Evolutionary conservation across 2,329 filamentous ascomycete genomes (phyloP).

Genomic region (Stylonectria norvegica): DNA sequence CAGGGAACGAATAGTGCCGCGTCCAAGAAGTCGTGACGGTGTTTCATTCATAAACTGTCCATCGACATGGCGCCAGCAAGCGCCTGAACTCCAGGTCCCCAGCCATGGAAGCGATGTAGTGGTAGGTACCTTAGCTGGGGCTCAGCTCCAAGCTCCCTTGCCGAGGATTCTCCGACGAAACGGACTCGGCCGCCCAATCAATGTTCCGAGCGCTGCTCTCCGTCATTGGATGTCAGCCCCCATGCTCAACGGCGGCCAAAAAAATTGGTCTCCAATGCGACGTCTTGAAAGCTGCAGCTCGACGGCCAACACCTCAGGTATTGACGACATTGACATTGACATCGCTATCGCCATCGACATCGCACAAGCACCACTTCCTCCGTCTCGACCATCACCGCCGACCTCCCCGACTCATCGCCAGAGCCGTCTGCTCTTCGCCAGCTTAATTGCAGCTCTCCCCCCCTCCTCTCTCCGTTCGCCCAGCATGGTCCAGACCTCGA

Average conservation of each 20-base stretch:
- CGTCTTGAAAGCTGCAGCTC: conserved; percentile 23
- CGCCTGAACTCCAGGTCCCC: neutral
- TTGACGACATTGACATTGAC: conserved; percentile 12
- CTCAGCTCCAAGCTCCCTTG: conserved; percentile 12
- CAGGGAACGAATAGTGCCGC: conserved; percentile 4
- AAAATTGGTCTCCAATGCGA: conserved; percentile 29
- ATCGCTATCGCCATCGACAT: neutral
- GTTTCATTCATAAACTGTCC: conserved; percentile 12
- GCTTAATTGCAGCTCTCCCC: conserved; percentile 10
- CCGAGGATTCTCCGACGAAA: conserved; percentile 12
- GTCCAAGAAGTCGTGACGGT: conserved; percentile 3
- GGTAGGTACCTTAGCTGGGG: neutral
- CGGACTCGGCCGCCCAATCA: conserved; percentile 13
- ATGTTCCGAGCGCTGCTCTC: conserved; percentile 10
- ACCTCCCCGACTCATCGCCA: conserved; percentile 5
- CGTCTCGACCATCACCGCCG: conserved; percentile 4
- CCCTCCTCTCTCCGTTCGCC: conserved; percentile 11
- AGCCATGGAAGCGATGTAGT: neutral
- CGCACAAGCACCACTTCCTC: too few relatives aligned
- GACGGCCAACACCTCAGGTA: conserved; percentile 6
- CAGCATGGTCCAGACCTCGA: conserved; percentile 49
- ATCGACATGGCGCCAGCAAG: conserved; percentile 11
- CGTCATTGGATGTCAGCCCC: conserved; percentile 14
- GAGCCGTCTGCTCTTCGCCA: conserved; percentile 6
- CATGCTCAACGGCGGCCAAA: conserved; percentile 18